Percentiles rank a stretch among this genome's conserved stretches.
These are phyloP conservation scores for Botryosphaeria agaves DNA, from an alignment of 2,329 filamentous ascomycete species.

Conservation along the genomic window DNA sequence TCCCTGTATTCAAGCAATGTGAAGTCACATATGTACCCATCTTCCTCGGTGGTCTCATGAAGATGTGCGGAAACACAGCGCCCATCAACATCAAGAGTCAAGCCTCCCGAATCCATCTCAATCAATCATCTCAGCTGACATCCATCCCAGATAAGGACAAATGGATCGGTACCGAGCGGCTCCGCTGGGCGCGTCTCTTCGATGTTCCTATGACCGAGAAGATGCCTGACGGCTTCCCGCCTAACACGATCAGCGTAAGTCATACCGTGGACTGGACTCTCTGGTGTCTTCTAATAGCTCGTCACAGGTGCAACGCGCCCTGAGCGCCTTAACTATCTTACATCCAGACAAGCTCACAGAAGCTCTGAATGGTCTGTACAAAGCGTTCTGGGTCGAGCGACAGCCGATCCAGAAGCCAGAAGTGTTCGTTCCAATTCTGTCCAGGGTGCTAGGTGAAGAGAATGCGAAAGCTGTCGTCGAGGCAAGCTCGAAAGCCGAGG, in stretches of 20 bases:
- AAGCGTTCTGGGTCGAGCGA: conserved; percentile 33
- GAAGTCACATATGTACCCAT: conserved; percentile 41
- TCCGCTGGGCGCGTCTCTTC: conserved; percentile 35
- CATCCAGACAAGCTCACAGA: conserved; percentile 22
- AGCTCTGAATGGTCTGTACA: conserved; percentile 29
- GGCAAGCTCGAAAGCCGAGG: conserved; percentile 23
- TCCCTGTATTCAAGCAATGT: conserved; percentile 34
- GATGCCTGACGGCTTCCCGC: conserved; percentile 34
- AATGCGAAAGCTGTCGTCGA: conserved; percentile 23
- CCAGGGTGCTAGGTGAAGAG: conserved; percentile 25
- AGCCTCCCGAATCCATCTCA: not conserved
- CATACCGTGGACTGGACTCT: no score
- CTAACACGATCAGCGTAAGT: conserved; percentile 26
- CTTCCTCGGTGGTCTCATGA: conserved; percentile 42
- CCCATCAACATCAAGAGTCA: conserved; percentile 39
- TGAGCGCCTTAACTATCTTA: conserved; percentile 29
- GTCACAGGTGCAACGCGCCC: conserved; percentile 28
- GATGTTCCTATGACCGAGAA: conserved; percentile 31
- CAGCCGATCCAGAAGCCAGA: conserved; percentile 27
- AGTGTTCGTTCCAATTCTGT: conserved; percentile 26
- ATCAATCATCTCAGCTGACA: not conserved
- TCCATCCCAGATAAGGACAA: conserved; percentile 35
- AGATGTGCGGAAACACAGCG: conserved; percentile 33
- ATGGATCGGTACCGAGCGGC: conserved; percentile 36
- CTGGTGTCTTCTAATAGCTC: no score